A percentile compares a stretch with the other conserved stretches of the same genome.
These are phyloP conservation scores for Phoma herbarum DNA, from an alignment of 2,329 filamentous ascomycete genomes.

Conservation along the genomic window DNA sequence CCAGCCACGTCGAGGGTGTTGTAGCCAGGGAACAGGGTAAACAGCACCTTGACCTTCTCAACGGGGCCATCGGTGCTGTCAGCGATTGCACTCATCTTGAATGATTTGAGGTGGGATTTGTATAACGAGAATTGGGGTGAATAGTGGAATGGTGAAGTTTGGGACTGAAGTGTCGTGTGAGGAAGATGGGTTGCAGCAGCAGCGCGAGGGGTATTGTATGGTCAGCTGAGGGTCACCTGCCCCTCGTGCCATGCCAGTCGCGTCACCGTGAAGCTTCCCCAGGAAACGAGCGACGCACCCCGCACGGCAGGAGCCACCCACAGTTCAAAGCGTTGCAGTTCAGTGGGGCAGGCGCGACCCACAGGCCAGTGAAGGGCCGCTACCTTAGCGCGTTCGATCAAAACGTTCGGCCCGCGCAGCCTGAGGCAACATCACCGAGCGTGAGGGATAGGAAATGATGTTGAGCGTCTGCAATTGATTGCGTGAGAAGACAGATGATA, in stretches of 20 bases:
- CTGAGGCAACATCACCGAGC: conserved; percentile 24
- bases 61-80: conserved; percentile 54
- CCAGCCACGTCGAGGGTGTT: conserved; percentile 66
- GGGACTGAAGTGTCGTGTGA: conserved; percentile 32
- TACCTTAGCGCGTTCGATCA: conserved; percentile 21
- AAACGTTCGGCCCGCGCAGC: conserved; percentile 21
- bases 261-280: conserved; percentile 37
- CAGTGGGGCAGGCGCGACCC: conserved; percentile 26
- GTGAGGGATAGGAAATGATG: background rate
- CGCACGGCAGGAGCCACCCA: conserved; percentile 32
- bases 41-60: conserved; percentile 70
- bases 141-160: conserved; percentile 29
- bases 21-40: conserved; percentile 65
- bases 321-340: conserved; percentile 24
- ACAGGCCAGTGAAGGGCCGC: conserved; percentile 18
- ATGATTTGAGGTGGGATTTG: conserved; percentile 30
- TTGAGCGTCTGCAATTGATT: background rate
- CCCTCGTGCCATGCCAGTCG: conserved; percentile 31
- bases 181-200: conserved; percentile 21
- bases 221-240: conserved; percentile 37
- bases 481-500: background rate
- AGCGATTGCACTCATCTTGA: conserved; percentile 54
- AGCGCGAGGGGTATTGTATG: conserved; percentile 22
- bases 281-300: conserved; percentile 33
- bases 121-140: conserved; percentile 26